Evolutionary conservation across 139 green algal genomes (phyloP).

Genomic region (Chlamydomonas eustigma): DNA sequence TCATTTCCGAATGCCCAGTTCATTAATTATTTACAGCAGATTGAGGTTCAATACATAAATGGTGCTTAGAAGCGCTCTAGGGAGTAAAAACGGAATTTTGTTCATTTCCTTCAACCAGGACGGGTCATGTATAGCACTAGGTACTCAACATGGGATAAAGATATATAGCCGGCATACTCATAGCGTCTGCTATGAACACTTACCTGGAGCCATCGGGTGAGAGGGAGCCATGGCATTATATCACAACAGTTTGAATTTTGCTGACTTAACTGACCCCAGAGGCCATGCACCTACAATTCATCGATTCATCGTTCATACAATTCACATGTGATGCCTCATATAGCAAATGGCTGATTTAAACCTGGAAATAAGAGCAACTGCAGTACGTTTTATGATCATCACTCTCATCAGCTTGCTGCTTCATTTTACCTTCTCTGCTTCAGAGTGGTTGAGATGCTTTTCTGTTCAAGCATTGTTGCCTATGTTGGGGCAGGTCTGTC

Average conservation of each 20-base stretch:
- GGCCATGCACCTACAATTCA: no score
- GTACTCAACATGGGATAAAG: constrained; percentile 52
- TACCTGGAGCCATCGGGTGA: constrained; percentile 60
- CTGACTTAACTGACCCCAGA: no score
- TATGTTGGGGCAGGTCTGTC: constrained; percentile 62
- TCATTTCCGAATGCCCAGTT: no score
- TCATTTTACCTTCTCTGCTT: no score
- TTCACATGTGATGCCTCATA: no score
- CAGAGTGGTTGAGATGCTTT: constrained; percentile 79
- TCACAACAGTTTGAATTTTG: no score
- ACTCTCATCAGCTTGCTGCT: no score
- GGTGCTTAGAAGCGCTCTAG: constrained; percentile 10
- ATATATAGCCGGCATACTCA: constrained; percentile 61
- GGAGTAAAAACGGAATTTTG: constrained; percentile 36
- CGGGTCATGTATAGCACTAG: constrained; percentile 52
- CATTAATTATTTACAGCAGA: no score
- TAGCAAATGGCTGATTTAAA: no score
- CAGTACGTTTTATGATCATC: no score
- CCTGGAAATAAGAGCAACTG: no score
- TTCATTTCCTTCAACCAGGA: constrained; percentile 69
- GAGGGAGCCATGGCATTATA: background rate
- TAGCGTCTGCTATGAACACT: constrained; percentile 39
- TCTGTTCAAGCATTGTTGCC: constrained; percentile 73
- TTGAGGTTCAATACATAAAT: background rate
- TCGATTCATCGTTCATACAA: no score